phyloP scores from a whole-genome alignment of 2,329 filamentous ascomycete species.

The Aspergillus tamarii region DNA sequence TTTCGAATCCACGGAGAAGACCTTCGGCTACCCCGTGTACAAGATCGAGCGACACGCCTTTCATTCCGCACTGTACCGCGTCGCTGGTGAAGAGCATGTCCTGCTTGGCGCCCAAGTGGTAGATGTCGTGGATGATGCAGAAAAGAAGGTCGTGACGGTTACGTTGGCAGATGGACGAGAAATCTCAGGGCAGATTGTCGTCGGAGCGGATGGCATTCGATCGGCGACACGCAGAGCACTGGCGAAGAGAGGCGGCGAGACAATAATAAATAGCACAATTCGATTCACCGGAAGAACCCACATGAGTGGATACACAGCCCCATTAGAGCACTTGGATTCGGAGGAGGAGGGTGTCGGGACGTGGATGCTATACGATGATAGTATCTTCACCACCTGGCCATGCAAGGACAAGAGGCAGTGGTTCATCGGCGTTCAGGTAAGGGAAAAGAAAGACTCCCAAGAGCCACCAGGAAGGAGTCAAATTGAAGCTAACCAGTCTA shows the following conservation, averaged over 20 bases:
- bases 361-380: conserved; percentile 9
- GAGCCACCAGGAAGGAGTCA: too few species aligned
- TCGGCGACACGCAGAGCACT: neutral
- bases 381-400: conserved; percentile 7
- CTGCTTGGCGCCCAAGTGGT: conserved; percentile 2
- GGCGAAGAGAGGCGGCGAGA: neutral
- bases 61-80: conserved; percentile 3
- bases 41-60: conserved; percentile 5
- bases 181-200: conserved; percentile 4
- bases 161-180: neutral
- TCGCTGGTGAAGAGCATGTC: conserved; percentile 1
- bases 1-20: neutral
- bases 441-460: too few species aligned
- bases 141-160: neutral
- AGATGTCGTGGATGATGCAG: neutral
- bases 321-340: neutral
- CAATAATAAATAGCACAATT: neutral
- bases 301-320: conserved; percentile 2
- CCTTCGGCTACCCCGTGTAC: conserved; percentile 6
- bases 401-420: conserved; percentile 9
- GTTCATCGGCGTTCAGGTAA: conserved; percentile 8
- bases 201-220: conserved; percentile 10
- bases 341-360: neutral
- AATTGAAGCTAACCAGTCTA: too few species aligned
- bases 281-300: conserved; percentile 9